phyloP scores from a whole-genome alignment of 345 rosid species.

The Fremontodendron californicum region DNA sequence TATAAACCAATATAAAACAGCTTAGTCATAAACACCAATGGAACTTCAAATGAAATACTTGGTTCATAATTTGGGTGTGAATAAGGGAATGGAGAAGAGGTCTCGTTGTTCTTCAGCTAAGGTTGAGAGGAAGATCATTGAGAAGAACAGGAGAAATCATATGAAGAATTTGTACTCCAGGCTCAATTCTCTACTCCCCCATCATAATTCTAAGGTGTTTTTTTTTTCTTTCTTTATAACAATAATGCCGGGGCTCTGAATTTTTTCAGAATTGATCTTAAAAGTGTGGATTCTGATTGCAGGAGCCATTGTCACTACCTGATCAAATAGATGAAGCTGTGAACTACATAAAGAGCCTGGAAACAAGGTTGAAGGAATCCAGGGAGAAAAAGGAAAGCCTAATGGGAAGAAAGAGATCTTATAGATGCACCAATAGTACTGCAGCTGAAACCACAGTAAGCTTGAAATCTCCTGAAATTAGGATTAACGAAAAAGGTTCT shows the following conservation, averaged over 20 bases:
- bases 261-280: not conserved
- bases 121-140: conserved; percentile 45
- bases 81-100: not conserved
- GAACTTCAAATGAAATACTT: conserved; percentile 2
- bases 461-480: conserved; percentile 28
- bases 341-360: conserved; percentile 35
- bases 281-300: not conserved
- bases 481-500: conserved; percentile 35
- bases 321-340: conserved; percentile 56
- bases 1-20: not conserved
- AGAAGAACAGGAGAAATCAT: conserved; percentile 50
- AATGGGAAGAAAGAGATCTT: conserved; percentile 26
- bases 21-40: not conserved
- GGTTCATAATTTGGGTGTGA: not conserved
- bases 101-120: conserved; percentile 22
- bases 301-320: conserved; percentile 42
- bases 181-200: conserved; percentile 48
- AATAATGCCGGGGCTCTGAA: not conserved
- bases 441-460: not conserved
- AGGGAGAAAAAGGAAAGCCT: conserved; percentile 35
- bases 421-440: not conserved
- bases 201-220: conserved; percentile 24
- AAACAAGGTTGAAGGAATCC: conserved; percentile 28
- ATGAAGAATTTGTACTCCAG: conserved; percentile 43
- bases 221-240: not conserved